Conservation (phyloP, 495 filamentous ascomycete genomes). For the Articulospora tetracladia region DNA sequence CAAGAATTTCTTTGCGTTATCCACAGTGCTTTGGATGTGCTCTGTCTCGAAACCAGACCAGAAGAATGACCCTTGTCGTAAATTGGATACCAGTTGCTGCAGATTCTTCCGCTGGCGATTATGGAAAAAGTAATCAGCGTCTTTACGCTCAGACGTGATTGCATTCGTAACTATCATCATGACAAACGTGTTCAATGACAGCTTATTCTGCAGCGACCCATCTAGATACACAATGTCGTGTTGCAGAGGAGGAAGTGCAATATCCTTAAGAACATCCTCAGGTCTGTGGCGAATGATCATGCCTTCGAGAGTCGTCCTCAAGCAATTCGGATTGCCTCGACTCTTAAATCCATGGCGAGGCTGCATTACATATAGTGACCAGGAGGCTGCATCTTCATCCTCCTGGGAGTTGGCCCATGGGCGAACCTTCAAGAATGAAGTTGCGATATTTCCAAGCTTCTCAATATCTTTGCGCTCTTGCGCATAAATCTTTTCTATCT, state of each 20-base stretch:
- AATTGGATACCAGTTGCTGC: constrained; percentile 64
- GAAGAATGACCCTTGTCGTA: constrained; percentile 86
- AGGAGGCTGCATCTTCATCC: constrained; percentile 45
- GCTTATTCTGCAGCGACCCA: constrained; percentile 76
- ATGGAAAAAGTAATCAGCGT: constrained; percentile 87
- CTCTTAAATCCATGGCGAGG: constrained; percentile 46
- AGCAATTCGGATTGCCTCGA: constrained; percentile 53
- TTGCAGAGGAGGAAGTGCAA: constrained; percentile 59
- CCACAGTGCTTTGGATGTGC: constrained; percentile 58
- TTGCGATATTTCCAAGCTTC: constrained; percentile 65
- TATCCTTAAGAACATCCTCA: constrained; percentile 62
- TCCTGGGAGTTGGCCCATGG: constrained; percentile 65
- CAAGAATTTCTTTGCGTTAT: constrained; percentile 63
- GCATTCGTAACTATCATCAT: constrained; percentile 79
- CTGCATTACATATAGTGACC: constrained; percentile 73
- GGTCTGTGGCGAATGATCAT: constrained; percentile 78
- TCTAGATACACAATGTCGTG: constrained; percentile 72
- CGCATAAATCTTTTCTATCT: constrained; percentile 26
- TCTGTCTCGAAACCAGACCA: constrained; percentile 70
- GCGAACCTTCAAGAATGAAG: constrained; percentile 66
- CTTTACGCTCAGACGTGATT: constrained; percentile 80
- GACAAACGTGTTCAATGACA: constrained; percentile 81
- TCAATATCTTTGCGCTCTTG: constrained; percentile 70
- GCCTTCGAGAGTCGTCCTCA: constrained; percentile 67
- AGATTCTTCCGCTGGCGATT: constrained; percentile 62